phyloP scores from a whole-genome alignment of 495 filamentous ascomycete genomes.

The Penicillium diatomitis region DNA sequence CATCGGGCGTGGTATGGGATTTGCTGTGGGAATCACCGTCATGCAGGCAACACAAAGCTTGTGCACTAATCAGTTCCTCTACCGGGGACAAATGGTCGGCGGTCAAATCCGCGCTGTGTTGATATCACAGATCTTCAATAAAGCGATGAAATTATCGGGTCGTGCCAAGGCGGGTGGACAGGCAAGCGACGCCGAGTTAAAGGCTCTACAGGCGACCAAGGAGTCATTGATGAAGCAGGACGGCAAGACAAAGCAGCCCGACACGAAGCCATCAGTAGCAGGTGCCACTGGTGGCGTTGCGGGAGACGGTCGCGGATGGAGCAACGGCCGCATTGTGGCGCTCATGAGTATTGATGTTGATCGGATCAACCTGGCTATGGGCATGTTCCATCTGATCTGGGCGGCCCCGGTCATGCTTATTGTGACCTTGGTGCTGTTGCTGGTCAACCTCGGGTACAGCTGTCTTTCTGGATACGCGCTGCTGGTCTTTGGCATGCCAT shows the following conservation, averaged over 20 bases:
- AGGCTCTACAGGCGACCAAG: constrained; percentile 30
- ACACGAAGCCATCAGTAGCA: constrained; percentile 9
- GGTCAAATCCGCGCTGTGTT: constrained; percentile 66
- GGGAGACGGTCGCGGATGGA: constrained; percentile 73
- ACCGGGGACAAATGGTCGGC: constrained; percentile 70
- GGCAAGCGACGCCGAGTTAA: constrained; percentile 31
- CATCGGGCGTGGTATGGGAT: constrained; percentile 59
- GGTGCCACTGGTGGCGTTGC: constrained; percentile 32
- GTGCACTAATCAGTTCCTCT: constrained; percentile 73
- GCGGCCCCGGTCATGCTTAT: constrained; percentile 69
- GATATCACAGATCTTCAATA: constrained; percentile 69
- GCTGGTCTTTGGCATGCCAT: constrained; percentile 65
- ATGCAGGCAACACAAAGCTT: constrained; percentile 71
- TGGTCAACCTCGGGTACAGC: constrained; percentile 82
- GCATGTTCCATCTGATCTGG: constrained; percentile 87
- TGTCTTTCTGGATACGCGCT: constrained; percentile 81
- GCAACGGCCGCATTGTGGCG: constrained; percentile 81
- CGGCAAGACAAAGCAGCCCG: constrained; percentile 24
- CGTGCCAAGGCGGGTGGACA: constrained; percentile 63
- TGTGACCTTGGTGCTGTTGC: constrained; percentile 65
- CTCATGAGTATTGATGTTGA: constrained; percentile 92
- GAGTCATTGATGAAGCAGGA: constrained; percentile 33
- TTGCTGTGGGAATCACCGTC: constrained; percentile 63
- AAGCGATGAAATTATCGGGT: constrained; percentile 72
- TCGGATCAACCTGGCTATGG: constrained; percentile 74